These are phyloP conservation scores for Mycena rebaudengoi DNA, from an alignment of 768 basidiomycete species.

Conservation along the genomic window DNA sequence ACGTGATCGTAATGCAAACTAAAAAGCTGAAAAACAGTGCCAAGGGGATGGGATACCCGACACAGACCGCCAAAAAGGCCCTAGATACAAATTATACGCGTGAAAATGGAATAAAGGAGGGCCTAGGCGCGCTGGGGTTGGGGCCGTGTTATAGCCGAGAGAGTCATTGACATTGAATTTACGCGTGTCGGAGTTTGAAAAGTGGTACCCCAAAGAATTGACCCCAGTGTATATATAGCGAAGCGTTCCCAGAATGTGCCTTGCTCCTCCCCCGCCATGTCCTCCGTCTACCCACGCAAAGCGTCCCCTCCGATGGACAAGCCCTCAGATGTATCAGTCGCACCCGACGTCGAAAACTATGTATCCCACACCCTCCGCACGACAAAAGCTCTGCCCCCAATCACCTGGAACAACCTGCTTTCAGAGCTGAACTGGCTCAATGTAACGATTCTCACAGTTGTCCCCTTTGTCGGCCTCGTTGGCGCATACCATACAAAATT, in stretches of 20 bases:
- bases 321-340: not conserved
- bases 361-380: conserved; percentile 80
- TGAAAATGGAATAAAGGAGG: no score
- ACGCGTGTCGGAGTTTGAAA: no score
- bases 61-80: no score
- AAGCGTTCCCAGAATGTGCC: not conserved
- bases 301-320: conserved; percentile 20
- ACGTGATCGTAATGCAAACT: no score
- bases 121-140: no score
- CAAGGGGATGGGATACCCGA: no score
- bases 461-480: conserved; percentile 77
- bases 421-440: conserved; percentile 84
- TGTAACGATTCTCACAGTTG: conserved; percentile 75
- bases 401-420: conserved; percentile 66
- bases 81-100: no score
- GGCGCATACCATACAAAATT: conserved; percentile 75
- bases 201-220: conserved; percentile 21
- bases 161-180: no score
- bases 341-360: conserved; percentile 69
- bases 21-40: no score
- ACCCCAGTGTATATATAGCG: not conserved
- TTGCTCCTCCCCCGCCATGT: conserved; percentile 32
- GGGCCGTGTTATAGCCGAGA: no score
- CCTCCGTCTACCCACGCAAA: conserved; percentile 39
- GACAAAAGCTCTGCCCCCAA: conserved; percentile 73